Conservation (phyloP, 2,329 filamentous ascomycete genomes). For the Coniella lustricola region DNA sequence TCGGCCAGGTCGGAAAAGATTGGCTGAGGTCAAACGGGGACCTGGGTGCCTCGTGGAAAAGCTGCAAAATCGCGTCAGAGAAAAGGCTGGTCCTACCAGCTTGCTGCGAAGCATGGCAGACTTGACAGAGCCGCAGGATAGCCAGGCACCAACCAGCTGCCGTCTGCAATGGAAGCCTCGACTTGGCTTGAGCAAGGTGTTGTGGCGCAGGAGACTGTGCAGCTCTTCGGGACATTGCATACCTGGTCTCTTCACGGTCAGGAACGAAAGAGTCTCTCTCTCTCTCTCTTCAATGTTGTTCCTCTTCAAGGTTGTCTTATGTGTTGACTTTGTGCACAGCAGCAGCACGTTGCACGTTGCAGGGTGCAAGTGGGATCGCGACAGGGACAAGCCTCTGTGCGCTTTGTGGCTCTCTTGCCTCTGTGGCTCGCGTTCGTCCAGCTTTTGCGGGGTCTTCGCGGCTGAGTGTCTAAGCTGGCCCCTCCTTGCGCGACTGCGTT, state of each 20-base stretch:
- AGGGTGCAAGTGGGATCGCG: not conserved
- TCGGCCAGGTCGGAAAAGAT: conserved; percentile 19
- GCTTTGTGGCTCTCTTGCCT: not conserved
- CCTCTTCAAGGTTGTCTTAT: no score
- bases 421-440: conserved; percentile 5
- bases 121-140: not conserved
- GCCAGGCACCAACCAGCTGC: conserved; percentile 15
- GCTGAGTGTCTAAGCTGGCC: conserved; percentile 22
- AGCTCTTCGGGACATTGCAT: not conserved
- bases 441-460: not conserved
- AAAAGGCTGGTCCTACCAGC: conserved; percentile 18
- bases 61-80: conserved; percentile 34
- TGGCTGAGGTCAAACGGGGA: conserved; percentile 20
- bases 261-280: no score
- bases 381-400: conserved; percentile 3
- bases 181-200: not conserved
- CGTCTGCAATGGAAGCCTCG: not conserved
- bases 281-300: no score
- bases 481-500: not conserved
- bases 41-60: conserved; percentile 22
- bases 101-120: no score
- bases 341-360: not conserved
- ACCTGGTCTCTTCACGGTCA: conserved; percentile 4
- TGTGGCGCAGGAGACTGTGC: not conserved
- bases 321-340: not conserved